Evolutionary conservation across 2,329 filamentous ascomycete genomes (phyloP).

Genomic region (Cadophora gregata): DNA sequence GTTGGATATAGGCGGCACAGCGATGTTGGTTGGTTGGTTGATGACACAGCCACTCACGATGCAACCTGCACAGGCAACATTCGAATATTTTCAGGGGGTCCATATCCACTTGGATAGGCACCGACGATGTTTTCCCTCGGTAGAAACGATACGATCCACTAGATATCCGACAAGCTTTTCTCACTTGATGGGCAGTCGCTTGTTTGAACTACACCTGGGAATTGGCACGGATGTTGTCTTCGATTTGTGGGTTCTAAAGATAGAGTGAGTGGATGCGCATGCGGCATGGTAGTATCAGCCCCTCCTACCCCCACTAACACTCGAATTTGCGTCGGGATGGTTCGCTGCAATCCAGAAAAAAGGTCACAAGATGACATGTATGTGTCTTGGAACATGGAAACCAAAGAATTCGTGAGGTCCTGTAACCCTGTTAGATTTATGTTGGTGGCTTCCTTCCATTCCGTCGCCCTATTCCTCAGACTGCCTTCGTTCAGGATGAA

Average conservation of each 20-base stretch:
- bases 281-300: background rate
- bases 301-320: background rate
- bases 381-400: too few relatives aligned
- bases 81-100: background rate
- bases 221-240: background rate
- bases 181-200: background rate
- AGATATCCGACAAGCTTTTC: background rate
- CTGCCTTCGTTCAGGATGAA: too few relatives aligned
- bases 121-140: background rate
- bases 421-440: too few relatives aligned
- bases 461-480: too few relatives aligned
- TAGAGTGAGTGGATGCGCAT: background rate
- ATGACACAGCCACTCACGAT: constrained; percentile 6
- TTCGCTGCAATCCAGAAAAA: background rate
- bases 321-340: background rate
- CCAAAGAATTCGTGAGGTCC: too few relatives aligned
- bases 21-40: constrained; percentile 6
- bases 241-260: background rate
- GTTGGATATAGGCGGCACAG: background rate
- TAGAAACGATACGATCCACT: background rate
- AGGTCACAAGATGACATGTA: too few relatives aligned
- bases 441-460: too few relatives aligned
- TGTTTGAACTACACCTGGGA: background rate
- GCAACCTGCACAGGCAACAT: background rate
- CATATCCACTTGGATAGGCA: background rate